Conservation (phyloP, 352 stramenopile genomes). For the Phytophthora lateralis region DNA sequence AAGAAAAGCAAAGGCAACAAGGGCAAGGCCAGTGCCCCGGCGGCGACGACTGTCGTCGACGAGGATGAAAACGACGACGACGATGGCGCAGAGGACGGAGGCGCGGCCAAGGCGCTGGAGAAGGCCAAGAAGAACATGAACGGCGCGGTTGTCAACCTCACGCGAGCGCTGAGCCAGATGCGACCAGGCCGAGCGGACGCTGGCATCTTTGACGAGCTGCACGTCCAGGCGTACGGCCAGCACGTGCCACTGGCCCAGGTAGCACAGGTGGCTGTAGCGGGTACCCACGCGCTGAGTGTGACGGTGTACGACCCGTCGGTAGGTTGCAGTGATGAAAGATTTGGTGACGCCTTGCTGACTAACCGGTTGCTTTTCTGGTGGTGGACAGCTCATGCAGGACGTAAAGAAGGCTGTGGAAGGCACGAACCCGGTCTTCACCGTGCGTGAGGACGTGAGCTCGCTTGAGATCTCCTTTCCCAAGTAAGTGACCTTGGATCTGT, state of each 20-base stretch:
- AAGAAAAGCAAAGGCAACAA: constrained; percentile 68
- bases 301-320: constrained; percentile 85
- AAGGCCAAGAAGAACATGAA: constrained; percentile 86
- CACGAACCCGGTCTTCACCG: constrained; percentile 78
- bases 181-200: constrained; percentile 78
- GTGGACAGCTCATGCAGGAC: constrained; percentile 60
- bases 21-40: constrained; percentile 11
- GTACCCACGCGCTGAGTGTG: constrained; percentile 68
- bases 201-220: constrained; percentile 83
- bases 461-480: constrained; percentile 86
- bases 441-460: constrained; percentile 67
- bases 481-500: constrained; percentile 38
- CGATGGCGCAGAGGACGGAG: constrained; percentile 35
- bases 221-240: constrained; percentile 82
- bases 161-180: constrained; percentile 75
- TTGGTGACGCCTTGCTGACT: not conserved
- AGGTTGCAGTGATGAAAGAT: constrained; percentile 13
- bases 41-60: constrained; percentile 10
- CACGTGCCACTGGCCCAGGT: constrained; percentile 79
- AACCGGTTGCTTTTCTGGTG: constrained; percentile 5
- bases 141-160: constrained; percentile 80
- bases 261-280: constrained; percentile 73
- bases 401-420: constrained; percentile 77
- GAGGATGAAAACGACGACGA: constrained; percentile 23
- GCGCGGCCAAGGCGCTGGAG: constrained; percentile 42